These are phyloP conservation scores for Trichoderma gamsii DNA, from an alignment of 495 filamentous ascomycete genomes.

Conservation along the genomic window DNA sequence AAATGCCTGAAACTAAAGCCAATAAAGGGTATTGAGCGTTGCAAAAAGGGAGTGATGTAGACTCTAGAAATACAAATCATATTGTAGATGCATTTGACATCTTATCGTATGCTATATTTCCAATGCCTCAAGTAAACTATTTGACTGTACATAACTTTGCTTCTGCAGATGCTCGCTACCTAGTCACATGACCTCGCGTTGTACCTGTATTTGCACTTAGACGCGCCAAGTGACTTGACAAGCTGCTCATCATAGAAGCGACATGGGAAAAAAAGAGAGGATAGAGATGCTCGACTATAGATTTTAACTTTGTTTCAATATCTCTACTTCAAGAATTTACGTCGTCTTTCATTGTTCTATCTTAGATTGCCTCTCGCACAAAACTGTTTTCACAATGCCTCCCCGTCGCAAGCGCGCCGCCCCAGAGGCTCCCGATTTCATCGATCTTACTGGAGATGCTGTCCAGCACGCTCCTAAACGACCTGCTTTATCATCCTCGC, in stretches of 20 bases:
- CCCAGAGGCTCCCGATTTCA: background rate
- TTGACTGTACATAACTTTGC: background rate
- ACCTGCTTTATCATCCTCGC: conserved; percentile 1
- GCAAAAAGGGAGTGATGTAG: too few species aligned
- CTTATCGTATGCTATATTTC: too few species aligned
- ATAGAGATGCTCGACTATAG: background rate
- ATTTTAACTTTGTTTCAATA: background rate
- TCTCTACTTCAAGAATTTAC: background rate
- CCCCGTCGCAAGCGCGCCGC: conserved; percentile 9
- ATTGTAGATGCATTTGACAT: too few species aligned
- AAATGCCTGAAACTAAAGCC: too few species aligned
- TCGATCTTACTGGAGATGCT: conserved; percentile 21
- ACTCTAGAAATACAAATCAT: too few species aligned
- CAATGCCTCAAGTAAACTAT: background rate
- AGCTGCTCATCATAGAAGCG: background rate
- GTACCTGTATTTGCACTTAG: background rate
- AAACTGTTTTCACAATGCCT: conserved; percentile 3
- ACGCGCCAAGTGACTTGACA: background rate
- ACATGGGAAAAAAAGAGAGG: background rate
- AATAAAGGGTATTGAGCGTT: too few species aligned
- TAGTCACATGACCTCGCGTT: conserved; percentile 9
- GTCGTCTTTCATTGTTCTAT: background rate
- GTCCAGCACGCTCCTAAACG: background rate
- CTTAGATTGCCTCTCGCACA: background rate
- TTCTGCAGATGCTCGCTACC: background rate